A percentile compares a stretch with the other conserved stretches of the same genome.
phyloP scores from a whole-genome alignment of 495 filamentous ascomycete genomes.

The Saxispiralis lemnorum region DNA sequence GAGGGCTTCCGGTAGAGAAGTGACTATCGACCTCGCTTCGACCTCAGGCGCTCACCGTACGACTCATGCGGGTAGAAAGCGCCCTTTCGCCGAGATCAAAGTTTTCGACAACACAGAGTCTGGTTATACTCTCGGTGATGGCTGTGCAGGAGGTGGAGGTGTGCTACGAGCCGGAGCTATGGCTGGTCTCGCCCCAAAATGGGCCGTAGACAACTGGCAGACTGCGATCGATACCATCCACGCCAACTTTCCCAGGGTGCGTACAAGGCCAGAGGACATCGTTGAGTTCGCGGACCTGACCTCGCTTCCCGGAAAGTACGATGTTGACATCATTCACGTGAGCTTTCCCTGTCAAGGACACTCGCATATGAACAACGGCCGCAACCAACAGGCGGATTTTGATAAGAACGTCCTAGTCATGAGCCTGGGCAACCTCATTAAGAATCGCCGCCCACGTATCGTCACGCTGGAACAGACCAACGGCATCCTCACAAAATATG shows the following conservation, averaged over 20 bases:
- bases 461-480: conserved; percentile 67
- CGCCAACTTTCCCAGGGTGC: conserved; percentile 38
- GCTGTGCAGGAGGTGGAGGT: conserved; percentile 64
- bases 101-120: not conserved
- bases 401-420: conserved; percentile 45
- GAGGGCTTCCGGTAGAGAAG: too few species aligned
- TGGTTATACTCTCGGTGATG: conserved; percentile 30
- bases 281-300: conserved; percentile 27
- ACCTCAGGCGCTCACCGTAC: too few species aligned
- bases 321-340: conserved; percentile 58
- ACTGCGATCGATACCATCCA: conserved; percentile 39
- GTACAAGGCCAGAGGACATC: conserved; percentile 22
- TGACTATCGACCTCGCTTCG: too few species aligned
- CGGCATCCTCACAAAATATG: conserved; percentile 30
- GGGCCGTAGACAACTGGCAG: conserved; percentile 43
- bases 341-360: conserved; percentile 78
- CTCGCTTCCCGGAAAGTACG: conserved; percentile 18
- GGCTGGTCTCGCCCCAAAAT: conserved; percentile 41
- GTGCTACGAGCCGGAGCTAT: conserved; percentile 47
- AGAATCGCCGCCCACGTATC: conserved; percentile 44
- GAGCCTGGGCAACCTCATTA: conserved; percentile 40
- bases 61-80: too few species aligned
- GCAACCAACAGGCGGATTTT: conserved; percentile 13
- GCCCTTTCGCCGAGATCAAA: not conserved
- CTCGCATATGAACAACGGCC: conserved; percentile 50